Evolutionary conservation across 805 yeast species (phyloP).

Genomic region (Cyberlindnera xylosilytica): DNA sequence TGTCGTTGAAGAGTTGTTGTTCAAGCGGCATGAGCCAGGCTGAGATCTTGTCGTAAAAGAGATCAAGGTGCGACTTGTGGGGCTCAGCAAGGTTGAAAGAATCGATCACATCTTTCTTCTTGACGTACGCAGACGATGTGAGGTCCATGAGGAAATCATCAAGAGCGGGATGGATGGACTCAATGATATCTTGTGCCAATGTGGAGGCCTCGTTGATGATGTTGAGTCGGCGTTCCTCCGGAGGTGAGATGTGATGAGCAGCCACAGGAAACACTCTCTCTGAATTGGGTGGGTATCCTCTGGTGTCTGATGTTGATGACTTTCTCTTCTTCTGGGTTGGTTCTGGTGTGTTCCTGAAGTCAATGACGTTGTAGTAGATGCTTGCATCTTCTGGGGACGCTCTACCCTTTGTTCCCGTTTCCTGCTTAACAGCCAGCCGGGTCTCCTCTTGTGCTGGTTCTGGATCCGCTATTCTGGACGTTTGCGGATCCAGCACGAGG

Average conservation of each 20-base stretch:
- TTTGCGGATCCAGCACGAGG: constrained; percentile 5
- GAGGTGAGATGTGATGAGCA: constrained; percentile 13
- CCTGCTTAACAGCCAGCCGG: background rate
- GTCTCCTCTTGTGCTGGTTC: no score
- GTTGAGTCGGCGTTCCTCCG: constrained; percentile 12
- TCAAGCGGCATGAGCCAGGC: constrained; percentile 26
- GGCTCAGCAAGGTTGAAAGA: constrained; percentile 24
- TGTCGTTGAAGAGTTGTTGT: constrained; percentile 48
- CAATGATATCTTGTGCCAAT: constrained; percentile 25
- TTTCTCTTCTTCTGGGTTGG: constrained; percentile 2
- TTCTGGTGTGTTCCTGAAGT: constrained; percentile 10
- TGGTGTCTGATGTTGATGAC: no score
- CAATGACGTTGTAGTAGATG: constrained; percentile 12
- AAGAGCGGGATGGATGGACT: constrained; percentile 17
- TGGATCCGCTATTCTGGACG: no score
- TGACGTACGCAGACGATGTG: constrained; percentile 15
- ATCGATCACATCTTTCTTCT: constrained; percentile 21
- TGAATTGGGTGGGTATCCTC: no score
- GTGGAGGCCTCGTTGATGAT: constrained; percentile 24
- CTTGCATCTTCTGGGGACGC: constrained; percentile 1
- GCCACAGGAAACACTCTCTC: constrained; percentile 1
- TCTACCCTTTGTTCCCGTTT: background rate
- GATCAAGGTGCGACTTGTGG: constrained; percentile 21
- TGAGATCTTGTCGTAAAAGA: constrained; percentile 24
- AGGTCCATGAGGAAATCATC: constrained; percentile 22